phyloP scores from a whole-genome alignment of 1,284 basidiomycete genomes.

The Cryptococcus hybrid region DNA sequence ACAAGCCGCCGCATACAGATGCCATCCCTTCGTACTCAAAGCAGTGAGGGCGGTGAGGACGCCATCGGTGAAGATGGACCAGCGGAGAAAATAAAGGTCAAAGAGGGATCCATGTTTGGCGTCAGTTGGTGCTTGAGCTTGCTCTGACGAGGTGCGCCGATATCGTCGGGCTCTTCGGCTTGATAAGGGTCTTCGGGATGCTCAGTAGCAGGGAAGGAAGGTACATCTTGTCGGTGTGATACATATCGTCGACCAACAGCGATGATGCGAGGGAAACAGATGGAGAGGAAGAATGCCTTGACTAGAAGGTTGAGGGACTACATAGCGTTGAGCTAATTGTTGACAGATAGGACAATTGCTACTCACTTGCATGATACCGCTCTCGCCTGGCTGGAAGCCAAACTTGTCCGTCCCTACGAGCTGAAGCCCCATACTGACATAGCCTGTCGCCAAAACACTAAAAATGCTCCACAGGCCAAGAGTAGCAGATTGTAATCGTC shows the following conservation, averaged over 20 bases:
- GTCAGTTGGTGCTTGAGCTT: constrained; percentile 17
- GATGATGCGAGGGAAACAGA: constrained; percentile 45
- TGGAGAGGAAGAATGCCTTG: constrained; percentile 42
- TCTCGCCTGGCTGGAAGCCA: constrained; percentile 35
- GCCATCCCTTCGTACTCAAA: constrained; percentile 29
- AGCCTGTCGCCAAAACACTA: constrained; percentile 44
- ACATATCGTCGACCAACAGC: constrained; percentile 26
- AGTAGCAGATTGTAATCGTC: constrained; percentile 38
- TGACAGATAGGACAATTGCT: background rate
- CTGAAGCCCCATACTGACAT: constrained; percentile 44
- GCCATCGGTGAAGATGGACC: constrained; percentile 45
- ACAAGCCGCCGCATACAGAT: constrained; percentile 44
- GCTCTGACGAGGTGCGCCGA: constrained; percentile 20
- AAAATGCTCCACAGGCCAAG: constrained; percentile 42
- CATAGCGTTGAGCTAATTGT: background rate
- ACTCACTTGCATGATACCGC: constrained; percentile 40
- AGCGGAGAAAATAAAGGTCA: constrained; percentile 46
- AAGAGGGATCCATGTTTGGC: constrained; percentile 32
- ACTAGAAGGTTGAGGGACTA: constrained; percentile 31
- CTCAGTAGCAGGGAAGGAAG: constrained; percentile 6
- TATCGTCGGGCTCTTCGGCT: constrained; percentile 21
- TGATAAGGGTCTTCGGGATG: constrained; percentile 21
- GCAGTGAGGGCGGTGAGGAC: constrained; percentile 33
- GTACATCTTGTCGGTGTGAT: constrained; percentile 5
- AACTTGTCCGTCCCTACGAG: constrained; percentile 41